Evolutionary conservation across 768 basidiomycete genomes (phyloP), one percentile per base, ranked within the genome.

Genomic region (Rhodotorula kratochvilovae): DNA sequence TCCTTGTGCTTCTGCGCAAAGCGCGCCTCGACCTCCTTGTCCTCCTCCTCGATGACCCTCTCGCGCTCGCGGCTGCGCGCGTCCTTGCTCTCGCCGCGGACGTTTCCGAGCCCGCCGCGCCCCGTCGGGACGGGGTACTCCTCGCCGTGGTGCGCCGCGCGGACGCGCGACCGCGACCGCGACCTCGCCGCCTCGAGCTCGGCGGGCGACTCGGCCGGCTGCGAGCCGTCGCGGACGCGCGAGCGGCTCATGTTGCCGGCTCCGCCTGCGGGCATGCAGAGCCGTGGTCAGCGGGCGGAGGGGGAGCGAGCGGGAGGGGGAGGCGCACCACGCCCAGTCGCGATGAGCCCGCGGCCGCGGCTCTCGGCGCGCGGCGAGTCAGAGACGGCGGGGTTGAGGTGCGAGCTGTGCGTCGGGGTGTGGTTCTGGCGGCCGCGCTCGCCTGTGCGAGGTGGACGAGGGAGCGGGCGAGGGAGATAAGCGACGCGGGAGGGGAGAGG

Each of bases 201-300:
- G 54, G 42, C 33, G 25, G 63, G 27, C 12, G 53, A 43, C 29
- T 68, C 70, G 53, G 56, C 6, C 23, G 51, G 63, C 25, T 61
- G 53, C 23, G 55, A 33, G n/a, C 63, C 65, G 29, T 70, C 67
- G 55, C 73, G 66, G 45, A 67, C 73, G 45, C 73, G 66, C 15
- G 73, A 74, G 43, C 68, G 73, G 2, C 67, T 68, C 73, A 74
- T 74, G 70, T 74, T 74, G 45, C 73, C 73, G 2, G 66, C 69
- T 21, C 73, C 73, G 25, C 73, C 73, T 74, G 61, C 1, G 21
- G 0, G 39, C 35, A 15, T 25, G 36, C 31, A 27, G 58, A 39
- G 29, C n/a, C 25, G 12, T 29, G 39, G n/a, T 11, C 15, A 58
- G n/a, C 29, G 27, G 23, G 42, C 10, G 17, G n/a, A n/a, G n/a